These are phyloP conservation scores for Ceratopteris richardii DNA, from an alignment of 75 land plant genomes.

Conservation along the genomic window DNA sequence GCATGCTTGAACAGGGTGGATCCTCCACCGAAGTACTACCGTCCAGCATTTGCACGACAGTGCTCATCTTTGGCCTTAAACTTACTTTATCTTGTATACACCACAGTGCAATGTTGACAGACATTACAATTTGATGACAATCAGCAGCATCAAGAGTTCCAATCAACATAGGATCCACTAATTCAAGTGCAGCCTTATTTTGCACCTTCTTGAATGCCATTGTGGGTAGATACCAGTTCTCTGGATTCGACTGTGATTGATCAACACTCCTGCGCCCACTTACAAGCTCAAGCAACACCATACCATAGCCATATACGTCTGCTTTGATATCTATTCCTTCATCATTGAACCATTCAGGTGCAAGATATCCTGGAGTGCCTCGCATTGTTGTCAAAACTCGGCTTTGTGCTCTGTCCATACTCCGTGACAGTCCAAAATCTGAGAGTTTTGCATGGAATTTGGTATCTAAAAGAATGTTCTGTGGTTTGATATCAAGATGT, in stretches of 20 bases:
- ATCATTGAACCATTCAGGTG: slow-evolving; percentile 7
- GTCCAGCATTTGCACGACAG: slow-evolving; percentile 39
- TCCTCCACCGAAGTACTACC: neutral
- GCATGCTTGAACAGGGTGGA: neutral
- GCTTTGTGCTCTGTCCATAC: slow-evolving; percentile 9
- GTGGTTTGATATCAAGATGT: slow-evolving; percentile 14
- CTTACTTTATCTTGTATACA: slow-evolving; percentile 27
- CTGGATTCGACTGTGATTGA: slow-evolving; percentile 10
- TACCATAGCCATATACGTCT: slow-evolving; percentile 12
- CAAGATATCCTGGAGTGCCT: slow-evolving; percentile 11
- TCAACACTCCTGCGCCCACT: slow-evolving; percentile 9
- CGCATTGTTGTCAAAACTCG: slow-evolving; percentile 3
- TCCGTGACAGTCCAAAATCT: slow-evolving; percentile 13
- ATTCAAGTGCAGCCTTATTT: slow-evolving; percentile 6
- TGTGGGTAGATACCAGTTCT: slow-evolving; percentile 16
- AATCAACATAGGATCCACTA: slow-evolving; percentile 13
- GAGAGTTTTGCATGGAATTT: slow-evolving; percentile 7
- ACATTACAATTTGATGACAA: neutral
- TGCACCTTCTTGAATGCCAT: slow-evolving; percentile 15
- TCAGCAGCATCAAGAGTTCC: slow-evolving; percentile 4
- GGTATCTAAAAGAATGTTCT: slow-evolving; percentile 11
- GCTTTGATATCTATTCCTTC: neutral
- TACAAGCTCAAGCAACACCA: slow-evolving; percentile 11
- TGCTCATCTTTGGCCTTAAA: slow-evolving; percentile 29
- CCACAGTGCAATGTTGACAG: slow-evolving; percentile 24